These are phyloP conservation scores for Arthrinium phaeospermum DNA, from an alignment of 2,329 filamentous ascomycete genomes.

Conservation along the genomic window DNA sequence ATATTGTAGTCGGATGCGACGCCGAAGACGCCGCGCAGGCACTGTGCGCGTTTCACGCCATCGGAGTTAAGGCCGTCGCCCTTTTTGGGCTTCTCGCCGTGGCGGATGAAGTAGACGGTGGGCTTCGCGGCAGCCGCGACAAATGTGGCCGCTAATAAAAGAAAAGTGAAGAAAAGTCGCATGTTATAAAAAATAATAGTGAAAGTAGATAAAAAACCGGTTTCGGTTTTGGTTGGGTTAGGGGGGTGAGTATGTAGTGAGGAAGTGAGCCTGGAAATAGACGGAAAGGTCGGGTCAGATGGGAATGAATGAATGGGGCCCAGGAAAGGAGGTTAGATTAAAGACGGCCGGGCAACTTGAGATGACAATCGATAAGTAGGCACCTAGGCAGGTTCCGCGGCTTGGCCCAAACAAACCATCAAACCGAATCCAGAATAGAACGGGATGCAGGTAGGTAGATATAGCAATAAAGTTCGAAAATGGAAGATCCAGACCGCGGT, in stretches of 20 bases:
- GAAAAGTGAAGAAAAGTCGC: neutral
- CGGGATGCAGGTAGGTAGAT: neutral
- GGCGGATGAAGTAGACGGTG: conserved; percentile 67
- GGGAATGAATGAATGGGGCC: neutral
- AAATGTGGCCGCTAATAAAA: neutral
- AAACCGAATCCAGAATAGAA: neutral
- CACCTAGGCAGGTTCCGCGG: neutral
- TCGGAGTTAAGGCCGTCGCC: conserved; percentile 54
- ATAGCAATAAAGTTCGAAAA: neutral
- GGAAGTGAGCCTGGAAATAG: neutral
- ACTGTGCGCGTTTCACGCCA: conserved; percentile 63
- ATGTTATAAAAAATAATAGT: neutral
- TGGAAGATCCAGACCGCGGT: neutral
- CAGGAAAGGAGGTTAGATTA: neutral
- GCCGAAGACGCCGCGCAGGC: conserved; percentile 63
- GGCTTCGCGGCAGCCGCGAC: conserved; percentile 36
- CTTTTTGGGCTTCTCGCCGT: conserved; percentile 65
- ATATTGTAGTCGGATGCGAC: conserved; percentile 58
- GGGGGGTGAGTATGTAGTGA: neutral
- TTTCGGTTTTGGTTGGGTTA: neutral
- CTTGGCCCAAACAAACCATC: neutral
- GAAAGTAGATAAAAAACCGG: neutral
- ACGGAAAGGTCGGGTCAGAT: neutral
- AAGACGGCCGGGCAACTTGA: neutral
- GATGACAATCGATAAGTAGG: neutral